Evolutionary conservation across 139 green algal species (phyloP), one percentile per base, ranked within the genome.

Genomic region (Tetraselmis chui): DNA sequence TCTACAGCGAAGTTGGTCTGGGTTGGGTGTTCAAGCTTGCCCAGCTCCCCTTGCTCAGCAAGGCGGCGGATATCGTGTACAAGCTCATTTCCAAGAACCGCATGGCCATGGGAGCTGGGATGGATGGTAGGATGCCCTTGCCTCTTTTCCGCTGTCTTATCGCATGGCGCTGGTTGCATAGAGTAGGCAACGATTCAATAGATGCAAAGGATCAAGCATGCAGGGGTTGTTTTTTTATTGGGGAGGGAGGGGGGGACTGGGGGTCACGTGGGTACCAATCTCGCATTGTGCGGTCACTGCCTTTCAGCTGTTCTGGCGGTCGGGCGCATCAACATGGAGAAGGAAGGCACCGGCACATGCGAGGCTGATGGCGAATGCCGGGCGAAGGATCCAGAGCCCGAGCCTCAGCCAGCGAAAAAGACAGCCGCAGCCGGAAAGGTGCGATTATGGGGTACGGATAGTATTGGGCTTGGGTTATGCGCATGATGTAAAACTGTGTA

Each of bases 1-100:
- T 87, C 0, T 87, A 81, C 75, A 31, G 28, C 32, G 30, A 67
- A 26, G 78, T 83, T 58, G 84, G 84, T 23, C 32, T 84, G 2
- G 84, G 84, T 0, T 87, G 84, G 84, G 29, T 81, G 22, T 83
- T 87, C 59, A 82, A 83, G 76, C 81, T 87, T 18, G 80, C 84
- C 27, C 75, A 81, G 80, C 31, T 87, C 2, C 84, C 84, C 1
- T 24, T 78, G 80, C 18, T 87, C 80, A 59, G 28, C 29, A 31
- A 32, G 30, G 76, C 31, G 5, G 84, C 84, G 80, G 59, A 78
- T 5, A 24, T 87, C n/a, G 28, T 77, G 23, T 87, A 87, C 78
- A 87, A 87, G 80, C 25, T 84, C 0, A 76, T 87, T 22, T 79
- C 30, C 1, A 84, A 79, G 18, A 85, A 87, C 76, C 77, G 84